phyloP scores from a whole-genome alignment of 208 protist species.

The Wallacemonas sp. region DNA sequence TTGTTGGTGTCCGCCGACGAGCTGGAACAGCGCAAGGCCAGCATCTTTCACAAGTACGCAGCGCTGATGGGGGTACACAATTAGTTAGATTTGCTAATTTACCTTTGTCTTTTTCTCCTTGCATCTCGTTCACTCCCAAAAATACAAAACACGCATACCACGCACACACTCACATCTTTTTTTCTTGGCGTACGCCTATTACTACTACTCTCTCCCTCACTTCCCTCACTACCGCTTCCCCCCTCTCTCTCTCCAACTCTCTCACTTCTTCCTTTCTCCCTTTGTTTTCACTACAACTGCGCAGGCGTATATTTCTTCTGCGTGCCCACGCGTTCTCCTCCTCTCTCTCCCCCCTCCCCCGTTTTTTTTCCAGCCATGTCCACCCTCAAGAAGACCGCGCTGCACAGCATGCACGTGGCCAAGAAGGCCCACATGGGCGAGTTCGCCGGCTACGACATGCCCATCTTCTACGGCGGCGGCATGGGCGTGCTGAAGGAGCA shows the following conservation, averaged over 20 bases:
- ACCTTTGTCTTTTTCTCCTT: constrained; percentile 14
- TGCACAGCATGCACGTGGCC: constrained; percentile 83
- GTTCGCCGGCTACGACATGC: constrained; percentile 97
- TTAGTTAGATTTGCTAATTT: constrained; percentile 14
- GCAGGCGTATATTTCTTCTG: no score
- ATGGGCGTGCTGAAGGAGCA: constrained; percentile 90
- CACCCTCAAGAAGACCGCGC: constrained; percentile 63
- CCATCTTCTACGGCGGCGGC: constrained; percentile 90
- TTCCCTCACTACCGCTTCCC: no score
- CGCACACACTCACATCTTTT: no score
- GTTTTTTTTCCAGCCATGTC: constrained; percentile 31
- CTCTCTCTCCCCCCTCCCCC: constrained; percentile 2
- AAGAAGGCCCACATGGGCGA: constrained; percentile 94
- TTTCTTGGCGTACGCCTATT: no score
- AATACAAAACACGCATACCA: no score
- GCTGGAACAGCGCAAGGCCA: constrained; percentile 91
- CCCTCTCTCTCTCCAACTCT: not conserved
- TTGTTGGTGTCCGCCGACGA: constrained; percentile 54
- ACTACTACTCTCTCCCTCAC: no score
- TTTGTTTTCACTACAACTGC: constrained; percentile 13
- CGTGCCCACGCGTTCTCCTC: not conserved
- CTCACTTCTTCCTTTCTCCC: not conserved
- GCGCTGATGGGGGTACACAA: constrained; percentile 10
- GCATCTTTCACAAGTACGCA: constrained; percentile 87
- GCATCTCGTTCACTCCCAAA: no score